Conservation (phyloP, 106 monocot species). For the Triglochin maritima region DNA sequence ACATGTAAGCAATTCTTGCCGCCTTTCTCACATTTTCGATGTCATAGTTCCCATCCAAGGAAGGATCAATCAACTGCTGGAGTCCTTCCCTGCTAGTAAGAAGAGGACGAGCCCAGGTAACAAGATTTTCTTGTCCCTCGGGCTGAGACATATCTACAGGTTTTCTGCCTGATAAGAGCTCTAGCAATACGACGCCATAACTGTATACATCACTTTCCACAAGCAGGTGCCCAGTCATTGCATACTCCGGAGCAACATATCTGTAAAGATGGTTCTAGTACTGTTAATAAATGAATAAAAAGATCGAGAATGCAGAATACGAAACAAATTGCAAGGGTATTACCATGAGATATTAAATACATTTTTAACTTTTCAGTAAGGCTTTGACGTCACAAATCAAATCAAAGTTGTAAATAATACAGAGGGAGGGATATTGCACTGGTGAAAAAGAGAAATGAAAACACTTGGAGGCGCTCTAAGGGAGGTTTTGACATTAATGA, state of each 20-base stretch:
- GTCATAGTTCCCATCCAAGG: slow-evolving; percentile 34
- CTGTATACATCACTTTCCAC: slow-evolving; percentile 98
- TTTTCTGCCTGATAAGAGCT: slow-evolving; percentile 81
- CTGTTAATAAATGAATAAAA: background rate
- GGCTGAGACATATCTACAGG: slow-evolving; percentile 61
- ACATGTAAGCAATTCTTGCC: slow-evolving; percentile 87
- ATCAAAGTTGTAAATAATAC: too few species aligned
- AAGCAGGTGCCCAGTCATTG: slow-evolving; percentile 92
- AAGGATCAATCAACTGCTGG: slow-evolving; percentile 66
- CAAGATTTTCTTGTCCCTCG: slow-evolving; percentile 77
- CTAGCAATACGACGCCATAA: slow-evolving; percentile 86
- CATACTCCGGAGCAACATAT: slow-evolving; percentile 98
- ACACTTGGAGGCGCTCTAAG: too few species aligned
- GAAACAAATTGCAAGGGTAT: background rate
- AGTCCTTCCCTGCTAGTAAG: slow-evolving; percentile 62
- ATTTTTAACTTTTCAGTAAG: too few species aligned
- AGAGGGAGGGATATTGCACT: too few species aligned
- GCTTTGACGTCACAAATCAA: too few species aligned
- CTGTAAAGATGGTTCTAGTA: slow-evolving; percentile 22
- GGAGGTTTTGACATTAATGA: background rate
- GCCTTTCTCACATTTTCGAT: slow-evolving; percentile 60
- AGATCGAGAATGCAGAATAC: background rate
- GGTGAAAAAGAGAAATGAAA: too few species aligned
- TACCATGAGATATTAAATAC: too few species aligned
- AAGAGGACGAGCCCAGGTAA: slow-evolving; percentile 76